Base-by-base conservation (phyloP, 2,329 filamentous ascomycete genomes). In the Colletotrichum karsti region DNA sequence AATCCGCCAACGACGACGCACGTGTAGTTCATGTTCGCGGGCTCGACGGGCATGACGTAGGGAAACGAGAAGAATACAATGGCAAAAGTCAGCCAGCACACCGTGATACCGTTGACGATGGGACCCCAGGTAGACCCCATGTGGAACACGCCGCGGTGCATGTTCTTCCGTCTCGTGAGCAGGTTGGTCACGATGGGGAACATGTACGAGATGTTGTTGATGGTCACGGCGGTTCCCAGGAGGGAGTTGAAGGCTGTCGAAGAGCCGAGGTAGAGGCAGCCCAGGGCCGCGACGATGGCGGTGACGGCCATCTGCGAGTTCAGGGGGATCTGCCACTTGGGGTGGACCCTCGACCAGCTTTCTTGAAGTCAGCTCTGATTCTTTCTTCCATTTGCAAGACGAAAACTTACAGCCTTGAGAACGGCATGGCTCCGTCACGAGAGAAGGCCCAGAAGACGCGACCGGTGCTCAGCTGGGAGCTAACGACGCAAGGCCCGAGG, bases 11-110 rank as follows among this genome's bases (percentile, higher is more conserved):
- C 79, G 12, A 82, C 81, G 0, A 83, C 81, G 53, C 83, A 84
- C 2, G 83, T 84, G 69, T 85, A 84, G 65, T 84, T 85, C 83
- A 85, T 85, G 63, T 83, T 84, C 26, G 69, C 66, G 2, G 72
- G 72, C 33, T 72, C 73, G 8, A 82, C 80, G 0, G 81, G 81
- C 73, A 76, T 78, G 42, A 76, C 72, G 58, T 81, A 83, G 0
- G 82, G 82, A 71, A 84, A 83, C 1, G 78, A 81, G 73, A 82
- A 83, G 72, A 84, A 82, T 1, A 83, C 74, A 26, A 83, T 79
- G 5, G 80, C 80, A 53, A 83, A 82, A 1, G 73, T 63, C 7
- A 82, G 73, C 79, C 79, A 82, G 48, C 73, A 67, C 7, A 81
- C 73, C 1, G 79, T 77, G 18, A 82, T 72, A 3, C 71, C 68